Base-by-base conservation (phyloP, 2,329 filamentous ascomycete genomes). In the Diaporthe batatas region DNA sequence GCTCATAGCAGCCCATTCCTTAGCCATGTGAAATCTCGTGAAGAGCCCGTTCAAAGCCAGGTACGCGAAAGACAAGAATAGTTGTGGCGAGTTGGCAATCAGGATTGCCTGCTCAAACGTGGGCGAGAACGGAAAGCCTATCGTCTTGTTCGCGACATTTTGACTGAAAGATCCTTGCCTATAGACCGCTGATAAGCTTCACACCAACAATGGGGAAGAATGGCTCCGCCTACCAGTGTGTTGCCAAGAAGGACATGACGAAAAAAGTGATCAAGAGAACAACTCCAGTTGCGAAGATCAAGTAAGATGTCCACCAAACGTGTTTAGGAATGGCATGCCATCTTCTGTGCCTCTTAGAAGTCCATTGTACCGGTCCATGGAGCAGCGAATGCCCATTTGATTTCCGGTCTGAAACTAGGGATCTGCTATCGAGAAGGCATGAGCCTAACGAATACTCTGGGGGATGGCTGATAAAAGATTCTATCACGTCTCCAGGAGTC, bases 1-100 rank as follows among this genome's bases (percentile, higher is more conserved):
- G 58, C 72, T 73, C 53, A 75, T 76, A 8, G 72, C 49, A 55
- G 75, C 75, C 76, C 75, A 78, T 47, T 79, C 77, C 36, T 76
- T 54, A 62, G 79, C 76, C 32, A 59, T 71, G 2, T 51, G 42
- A 1, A 79, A 53, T 3, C 76, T 75, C 1, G 78, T 78, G 68
- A 76, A 75, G 2, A 79, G 53, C 0, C 54, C 39, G 29, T 78
- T 76, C 39, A 77, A 76, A 0, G 74, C 55, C 6, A 79, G 76
- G 39, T 78, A 78, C n/a, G 64, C 75, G 2, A 76, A 44, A 10
- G 76, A 77, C 12, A 78, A 51, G 2, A 78, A 25, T 12, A 77
- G 51, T 34, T 79, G 77, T 7, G 77, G 77, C 1, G 70, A 11
- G 62, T 78, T 78, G 12, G 73, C 70, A 25, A 69, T 32, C 0